These are phyloP conservation scores for Saturnispora gosingensis DNA, from an alignment of 805 yeast species.

Conservation along the genomic window DNA sequence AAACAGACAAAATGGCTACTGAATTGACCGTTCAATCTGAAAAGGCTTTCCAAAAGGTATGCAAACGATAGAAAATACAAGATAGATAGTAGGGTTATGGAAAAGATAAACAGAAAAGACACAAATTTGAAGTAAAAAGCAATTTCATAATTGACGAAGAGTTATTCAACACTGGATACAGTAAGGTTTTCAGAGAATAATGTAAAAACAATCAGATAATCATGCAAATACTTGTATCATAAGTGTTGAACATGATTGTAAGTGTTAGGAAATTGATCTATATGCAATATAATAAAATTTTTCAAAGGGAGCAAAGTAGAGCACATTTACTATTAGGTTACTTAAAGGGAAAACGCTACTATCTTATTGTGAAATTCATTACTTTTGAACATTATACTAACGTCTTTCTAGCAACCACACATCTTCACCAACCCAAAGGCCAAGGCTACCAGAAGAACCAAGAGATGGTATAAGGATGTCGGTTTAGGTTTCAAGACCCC, in stretches of 20 bases:
- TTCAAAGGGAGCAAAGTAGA: not conserved
- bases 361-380: not conserved
- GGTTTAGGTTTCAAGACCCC: conserved; percentile 99
- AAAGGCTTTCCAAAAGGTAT: conserved; percentile 99
- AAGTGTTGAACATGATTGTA: no score
- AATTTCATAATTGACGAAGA: no score
- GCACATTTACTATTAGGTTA: no score
- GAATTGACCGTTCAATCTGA: conserved; percentile 99
- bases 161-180: not conserved
- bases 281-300: no score
- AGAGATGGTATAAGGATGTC: conserved; percentile 99
- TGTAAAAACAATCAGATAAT: no score
- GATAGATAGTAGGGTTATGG: not conserved
- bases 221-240: not conserved
- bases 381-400: not conserved
- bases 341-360: not conserved
- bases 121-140: no score
- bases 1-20: conserved; percentile 67
- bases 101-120: not conserved
- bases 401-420: conserved; percentile 83
- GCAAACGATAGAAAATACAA: conserved; percentile 22
- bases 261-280: no score
- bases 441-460: conserved; percentile 95
- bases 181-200: not conserved
- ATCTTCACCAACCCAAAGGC: conserved; percentile 99